Evolutionary conservation across 371 early-diverging fungal species (phyloP), one percentile per base, ranked within the genome.

Genomic region (Encephalitozoon romaleae): DNA sequence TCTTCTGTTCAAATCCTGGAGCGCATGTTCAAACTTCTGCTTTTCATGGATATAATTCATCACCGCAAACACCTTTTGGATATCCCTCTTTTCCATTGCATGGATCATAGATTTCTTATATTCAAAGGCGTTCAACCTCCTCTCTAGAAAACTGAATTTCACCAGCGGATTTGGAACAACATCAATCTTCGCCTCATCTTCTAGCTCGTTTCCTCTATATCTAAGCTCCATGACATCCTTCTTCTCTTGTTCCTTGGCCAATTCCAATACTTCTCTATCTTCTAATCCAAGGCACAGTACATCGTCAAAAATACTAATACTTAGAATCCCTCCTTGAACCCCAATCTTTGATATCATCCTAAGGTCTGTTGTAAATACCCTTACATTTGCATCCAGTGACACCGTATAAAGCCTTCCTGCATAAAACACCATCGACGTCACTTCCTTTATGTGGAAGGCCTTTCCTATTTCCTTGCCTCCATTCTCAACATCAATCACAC

Each of bases 101-200:
- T 32, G 34, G 49, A 26, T 52, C 38, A 81, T 63, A 21, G 71
- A 63, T 25, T 49, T 68, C 55, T 69, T 70, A 47, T 81, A 76
- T 21, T 70, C 64, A 73, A 49, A 74, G 9, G 49, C 49, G 18
- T 65, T 69, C 6, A 81, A 21, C 26, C 69, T 28, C 39, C 12
- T 68, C 18, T 81, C 82, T 21, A 78, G 8, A 43, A 70, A 42
- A 9, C 0, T 64, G 4, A 28, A 26, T 23, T 32, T 52, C 12
- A 30, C 9, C 0, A 26, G 41, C 21, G 34, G 42, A 5, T 52
- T 34, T 53, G 21, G 25, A 11, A 78, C 30, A 38, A 63, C n/a
- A 28, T 81, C 51, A 64, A 65, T 43, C 11, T 70, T 25, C n/a
- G 78, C 64, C 47, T 74, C 63, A 21, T 74, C 74, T 67, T 81